Conservation (phyloP, 805 yeast genomes). For the Suhomyces emberorum region DNA sequence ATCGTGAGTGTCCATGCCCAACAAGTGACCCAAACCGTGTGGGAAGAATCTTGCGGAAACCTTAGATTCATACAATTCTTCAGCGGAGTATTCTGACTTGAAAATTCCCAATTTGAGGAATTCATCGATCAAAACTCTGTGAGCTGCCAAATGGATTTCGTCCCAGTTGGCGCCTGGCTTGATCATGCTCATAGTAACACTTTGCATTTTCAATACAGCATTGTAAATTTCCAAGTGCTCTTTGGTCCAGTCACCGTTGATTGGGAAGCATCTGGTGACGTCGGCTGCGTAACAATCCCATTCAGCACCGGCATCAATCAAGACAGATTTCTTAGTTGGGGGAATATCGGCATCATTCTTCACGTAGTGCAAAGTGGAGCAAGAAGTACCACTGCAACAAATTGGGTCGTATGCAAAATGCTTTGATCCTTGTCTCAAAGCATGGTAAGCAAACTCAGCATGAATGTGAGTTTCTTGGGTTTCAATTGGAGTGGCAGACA, state of each 20-base stretch:
- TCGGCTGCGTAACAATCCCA: slow-evolving; percentile 92
- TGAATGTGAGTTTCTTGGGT: slow-evolving; percentile 86
- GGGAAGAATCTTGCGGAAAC: slow-evolving; percentile 84
- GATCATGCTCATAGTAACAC: slow-evolving; percentile 62
- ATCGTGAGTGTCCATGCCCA: slow-evolving; percentile 96
- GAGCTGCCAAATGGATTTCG: slow-evolving; percentile 75
- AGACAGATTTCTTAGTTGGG: slow-evolving; percentile 58
- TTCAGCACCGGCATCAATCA: slow-evolving; percentile 97
- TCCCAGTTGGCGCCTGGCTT: slow-evolving; percentile 88
- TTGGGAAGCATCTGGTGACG: slow-evolving; percentile 94
- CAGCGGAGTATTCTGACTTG: slow-evolving; percentile 47
- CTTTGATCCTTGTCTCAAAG: slow-evolving; percentile 91
- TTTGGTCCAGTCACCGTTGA: slow-evolving; percentile 81
- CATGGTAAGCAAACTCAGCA: slow-evolving; percentile 93
- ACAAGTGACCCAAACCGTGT: slow-evolving; percentile 90
- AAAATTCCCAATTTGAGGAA: slow-evolving; percentile 77
- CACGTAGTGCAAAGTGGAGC: slow-evolving; percentile 88
- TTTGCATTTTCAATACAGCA: slow-evolving; percentile 80
- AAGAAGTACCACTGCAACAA: slow-evolving; percentile 89
- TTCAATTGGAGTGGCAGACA: slow-evolving; percentile 90
- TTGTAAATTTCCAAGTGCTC: slow-evolving; percentile 84
- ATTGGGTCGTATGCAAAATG: slow-evolving; percentile 89
- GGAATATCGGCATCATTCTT: slow-evolving; percentile 58
- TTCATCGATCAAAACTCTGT: slow-evolving; percentile 66
- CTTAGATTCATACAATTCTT: slow-evolving; percentile 67